Evolutionary conservation across 805 yeast genomes (phyloP).

Genomic region (Schwanniomyces polymorphus): DNA sequence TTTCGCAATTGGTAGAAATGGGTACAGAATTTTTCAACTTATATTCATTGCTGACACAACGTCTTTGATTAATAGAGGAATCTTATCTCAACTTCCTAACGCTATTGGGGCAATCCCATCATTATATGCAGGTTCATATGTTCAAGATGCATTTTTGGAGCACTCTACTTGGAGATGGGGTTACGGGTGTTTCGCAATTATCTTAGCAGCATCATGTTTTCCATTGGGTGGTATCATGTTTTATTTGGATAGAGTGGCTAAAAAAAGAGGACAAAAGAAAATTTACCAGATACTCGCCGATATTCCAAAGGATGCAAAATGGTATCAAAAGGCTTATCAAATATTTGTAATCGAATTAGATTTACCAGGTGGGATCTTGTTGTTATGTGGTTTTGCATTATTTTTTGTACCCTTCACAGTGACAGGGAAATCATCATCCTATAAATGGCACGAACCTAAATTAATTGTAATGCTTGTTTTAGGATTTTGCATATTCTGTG

Average conservation of each 20-base stretch:
- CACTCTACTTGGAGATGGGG: background rate
- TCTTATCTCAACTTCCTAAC: background rate
- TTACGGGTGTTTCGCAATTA: background rate
- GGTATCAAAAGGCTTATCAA: background rate
- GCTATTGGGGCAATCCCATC: background rate
- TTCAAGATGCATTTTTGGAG: background rate
- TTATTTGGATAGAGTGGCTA: background rate
- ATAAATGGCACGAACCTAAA: slow-evolving; percentile 1
- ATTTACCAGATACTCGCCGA: background rate
- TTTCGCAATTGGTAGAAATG: background rate
- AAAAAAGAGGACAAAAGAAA: background rate
- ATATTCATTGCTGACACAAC: background rate
- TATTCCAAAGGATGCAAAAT: background rate
- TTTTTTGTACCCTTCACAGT: background rate
- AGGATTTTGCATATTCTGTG: slow-evolving; percentile 18
- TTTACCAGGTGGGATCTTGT: background rate
- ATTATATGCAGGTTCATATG: background rate
- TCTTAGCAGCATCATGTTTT: background rate
- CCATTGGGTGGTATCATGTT: background rate
- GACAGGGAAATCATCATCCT: background rate
- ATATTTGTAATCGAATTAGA: background rate
- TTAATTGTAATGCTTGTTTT: slow-evolving; percentile 21
- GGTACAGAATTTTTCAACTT: background rate
- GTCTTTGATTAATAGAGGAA: background rate
- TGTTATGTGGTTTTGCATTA: background rate